These are phyloP conservation scores for Carex scoparia DNA, from an alignment of 176 grass and related monocot species.

Conservation along the genomic window DNA sequence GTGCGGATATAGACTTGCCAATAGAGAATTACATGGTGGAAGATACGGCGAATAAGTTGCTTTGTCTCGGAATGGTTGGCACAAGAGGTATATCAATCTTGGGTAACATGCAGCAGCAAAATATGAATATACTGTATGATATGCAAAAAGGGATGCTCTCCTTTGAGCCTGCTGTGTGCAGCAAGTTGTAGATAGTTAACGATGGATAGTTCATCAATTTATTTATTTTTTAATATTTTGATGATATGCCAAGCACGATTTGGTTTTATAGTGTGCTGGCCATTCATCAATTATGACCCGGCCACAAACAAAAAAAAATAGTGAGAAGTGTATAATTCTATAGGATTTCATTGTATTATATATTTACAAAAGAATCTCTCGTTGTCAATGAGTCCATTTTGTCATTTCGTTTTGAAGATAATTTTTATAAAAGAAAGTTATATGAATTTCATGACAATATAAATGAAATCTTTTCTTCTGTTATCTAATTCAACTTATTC, in stretches of 20 bases:
- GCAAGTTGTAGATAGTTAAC: slow-evolving; percentile 26
- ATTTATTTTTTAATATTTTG: background rate
- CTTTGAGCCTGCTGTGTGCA: slow-evolving; percentile 39
- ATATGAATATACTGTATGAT: slow-evolving; percentile 50
- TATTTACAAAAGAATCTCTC: background rate
- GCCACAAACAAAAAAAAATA: background rate
- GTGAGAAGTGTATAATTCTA: background rate
- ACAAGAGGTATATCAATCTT: slow-evolving; percentile 42
- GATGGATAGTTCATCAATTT: background rate
- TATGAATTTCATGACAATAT: background rate
- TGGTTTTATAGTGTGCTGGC: slow-evolving; percentile 2
- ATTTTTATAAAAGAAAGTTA: background rate
- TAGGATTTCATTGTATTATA: background rate
- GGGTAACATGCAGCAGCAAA: slow-evolving; percentile 55
- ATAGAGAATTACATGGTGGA: slow-evolving; percentile 38
- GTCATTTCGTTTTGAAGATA: background rate
- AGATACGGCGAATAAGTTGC: slow-evolving; percentile 13
- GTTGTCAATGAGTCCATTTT: background rate
- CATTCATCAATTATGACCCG: background rate
- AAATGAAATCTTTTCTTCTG: background rate
- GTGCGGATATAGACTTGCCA: slow-evolving; percentile 39
- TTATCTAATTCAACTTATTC: background rate
- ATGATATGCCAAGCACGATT: slow-evolving; percentile 8
- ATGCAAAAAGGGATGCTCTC: slow-evolving; percentile 23
- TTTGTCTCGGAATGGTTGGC: slow-evolving; percentile 45